Conservation (phyloP, 352 stramenopile species). For the Pythium pyrilobum region DNA sequence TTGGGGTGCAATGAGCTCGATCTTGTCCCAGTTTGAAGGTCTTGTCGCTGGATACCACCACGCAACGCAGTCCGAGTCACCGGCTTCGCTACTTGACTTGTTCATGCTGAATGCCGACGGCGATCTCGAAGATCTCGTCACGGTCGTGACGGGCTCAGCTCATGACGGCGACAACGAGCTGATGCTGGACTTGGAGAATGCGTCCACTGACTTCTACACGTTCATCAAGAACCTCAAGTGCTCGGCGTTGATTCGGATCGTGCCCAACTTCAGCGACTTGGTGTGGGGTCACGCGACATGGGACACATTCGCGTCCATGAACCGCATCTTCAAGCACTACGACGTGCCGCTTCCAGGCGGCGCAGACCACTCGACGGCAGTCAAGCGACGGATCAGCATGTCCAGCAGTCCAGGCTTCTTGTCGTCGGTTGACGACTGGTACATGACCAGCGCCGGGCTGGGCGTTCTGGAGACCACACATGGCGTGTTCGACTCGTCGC, state of each 20-base stretch:
- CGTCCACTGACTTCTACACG: conserved; percentile 28
- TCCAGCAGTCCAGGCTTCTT: conserved; percentile 72
- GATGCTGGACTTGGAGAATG: not conserved
- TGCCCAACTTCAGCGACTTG: conserved; percentile 50
- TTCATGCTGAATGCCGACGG: conserved; percentile 53
- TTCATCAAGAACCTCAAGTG: conserved; percentile 63
- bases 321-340: conserved; percentile 80
- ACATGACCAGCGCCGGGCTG: conserved; percentile 50
- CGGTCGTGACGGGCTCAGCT: conserved; percentile 18
- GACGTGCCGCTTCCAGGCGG: conserved; percentile 41
- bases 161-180: not conserved
- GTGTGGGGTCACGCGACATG: conserved; percentile 69
- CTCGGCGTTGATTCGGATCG: conserved; percentile 65
- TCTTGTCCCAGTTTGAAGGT: conserved; percentile 49
- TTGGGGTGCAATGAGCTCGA: conserved; percentile 28
- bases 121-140: conserved; percentile 51
- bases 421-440: conserved; percentile 79
- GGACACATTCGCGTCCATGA: conserved; percentile 67
- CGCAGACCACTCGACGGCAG: not conserved
- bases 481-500: conserved; percentile 41
- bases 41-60: conserved; percentile 37
- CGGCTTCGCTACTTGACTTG: conserved; percentile 31
- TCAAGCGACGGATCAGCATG: conserved; percentile 50
- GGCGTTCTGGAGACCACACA: conserved; percentile 72
- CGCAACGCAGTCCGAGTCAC: conserved; percentile 15